These are phyloP conservation scores for Penicillium macrosclerotiorum DNA, from an alignment of 495 filamentous ascomycete genomes.

Conservation along the genomic window DNA sequence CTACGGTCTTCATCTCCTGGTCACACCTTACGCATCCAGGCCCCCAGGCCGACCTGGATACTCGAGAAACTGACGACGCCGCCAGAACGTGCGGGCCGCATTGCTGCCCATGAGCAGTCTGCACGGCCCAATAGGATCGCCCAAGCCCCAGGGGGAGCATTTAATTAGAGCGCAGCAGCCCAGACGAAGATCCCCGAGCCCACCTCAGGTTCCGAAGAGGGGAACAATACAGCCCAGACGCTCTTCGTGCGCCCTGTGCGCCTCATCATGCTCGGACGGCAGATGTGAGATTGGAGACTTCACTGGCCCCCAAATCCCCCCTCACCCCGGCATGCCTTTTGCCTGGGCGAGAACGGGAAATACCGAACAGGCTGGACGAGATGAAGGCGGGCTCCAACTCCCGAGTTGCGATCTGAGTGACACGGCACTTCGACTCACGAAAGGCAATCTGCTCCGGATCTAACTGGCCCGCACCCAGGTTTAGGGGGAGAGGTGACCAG, in stretches of 20 bases:
- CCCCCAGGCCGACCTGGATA: slow-evolving; percentile 7
- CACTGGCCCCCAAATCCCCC: too few species aligned
- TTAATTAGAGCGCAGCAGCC: not conserved
- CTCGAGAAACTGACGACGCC: slow-evolving; percentile 7
- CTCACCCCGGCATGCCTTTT: too few species aligned
- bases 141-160: slow-evolving; percentile 6
- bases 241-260: too few species aligned
- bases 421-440: not conserved
- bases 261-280: not conserved
- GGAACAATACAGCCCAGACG: too few species aligned
- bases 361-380: not conserved
- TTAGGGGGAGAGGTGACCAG: not conserved
- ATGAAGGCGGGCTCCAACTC: not conserved
- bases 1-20: too few species aligned
- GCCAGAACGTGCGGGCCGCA: slow-evolving; percentile 16
- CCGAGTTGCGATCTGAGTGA: not conserved
- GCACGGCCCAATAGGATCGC: slow-evolving; percentile 15
- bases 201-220: not conserved
- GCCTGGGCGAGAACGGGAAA: too few species aligned
- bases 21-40: not conserved
- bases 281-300: not conserved
- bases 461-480: not conserved
- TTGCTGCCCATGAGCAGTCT: slow-evolving; percentile 7
- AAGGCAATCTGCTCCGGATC: not conserved
- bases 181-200: not conserved